A percentile compares a stretch with the other conserved stretches of the same genome.
Evolutionary conservation across 306 rosid species (phyloP).

Genomic region (Echinosophora koreensis): DNA sequence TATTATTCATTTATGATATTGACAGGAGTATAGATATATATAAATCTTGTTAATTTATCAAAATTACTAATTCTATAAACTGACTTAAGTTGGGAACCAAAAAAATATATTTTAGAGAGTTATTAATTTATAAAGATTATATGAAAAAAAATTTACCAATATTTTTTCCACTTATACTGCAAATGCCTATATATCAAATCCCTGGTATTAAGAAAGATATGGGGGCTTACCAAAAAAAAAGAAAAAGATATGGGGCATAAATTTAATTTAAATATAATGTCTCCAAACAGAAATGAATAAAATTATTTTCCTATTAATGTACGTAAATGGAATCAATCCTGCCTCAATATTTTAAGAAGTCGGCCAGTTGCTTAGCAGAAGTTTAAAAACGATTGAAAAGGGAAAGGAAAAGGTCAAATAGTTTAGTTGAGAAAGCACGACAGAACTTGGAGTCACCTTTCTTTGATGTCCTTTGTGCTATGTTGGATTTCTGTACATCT

Average conservation of each 20-base stretch:
- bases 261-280: neutral
- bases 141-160: too few species aligned
- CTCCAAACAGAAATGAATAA: neutral
- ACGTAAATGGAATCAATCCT: slow-evolving; percentile 19
- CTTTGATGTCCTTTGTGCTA: slow-evolving; percentile 40
- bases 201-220: too few species aligned
- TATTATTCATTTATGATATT: too few species aligned
- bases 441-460: slow-evolving; percentile 43
- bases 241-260: neutral
- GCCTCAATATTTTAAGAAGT: slow-evolving; percentile 17
- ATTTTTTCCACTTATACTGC: too few species aligned
- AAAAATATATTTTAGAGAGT: too few species aligned
- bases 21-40: too few species aligned
- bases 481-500: slow-evolving; percentile 44
- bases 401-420: slow-evolving; percentile 43
- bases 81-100: too few species aligned
- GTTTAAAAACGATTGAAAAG: slow-evolving; percentile 31
- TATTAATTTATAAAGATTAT: too few species aligned
- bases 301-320: slow-evolving; percentile 19
- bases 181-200: too few species aligned
- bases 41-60: too few species aligned
- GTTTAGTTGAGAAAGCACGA: slow-evolving; percentile 52
- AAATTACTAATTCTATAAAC: too few species aligned
- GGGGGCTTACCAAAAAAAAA: too few species aligned
- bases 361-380: slow-evolving; percentile 40